phyloP scores from a whole-genome alignment of 116 monocot genomes.

The Cymodocea nodosa region DNA sequence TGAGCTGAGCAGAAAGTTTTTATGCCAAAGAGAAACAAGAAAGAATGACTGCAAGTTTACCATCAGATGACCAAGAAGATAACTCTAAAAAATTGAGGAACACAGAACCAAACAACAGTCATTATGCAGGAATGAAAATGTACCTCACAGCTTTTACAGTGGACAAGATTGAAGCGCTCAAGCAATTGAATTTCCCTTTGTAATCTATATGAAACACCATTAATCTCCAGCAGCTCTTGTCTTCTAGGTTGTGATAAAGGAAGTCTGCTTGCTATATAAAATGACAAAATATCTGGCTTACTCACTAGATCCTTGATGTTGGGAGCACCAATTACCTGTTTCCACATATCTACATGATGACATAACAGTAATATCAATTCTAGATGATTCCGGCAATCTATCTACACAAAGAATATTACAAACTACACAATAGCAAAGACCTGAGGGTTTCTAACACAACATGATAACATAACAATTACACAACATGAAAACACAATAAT shows the following conservation, averaged over 20 bases:
- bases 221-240: conserved; percentile 82
- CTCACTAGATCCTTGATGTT: conserved; percentile 51
- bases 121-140: background rate
- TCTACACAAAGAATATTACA: too few relatives aligned
- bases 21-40: background rate
- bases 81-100: background rate
- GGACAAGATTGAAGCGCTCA: conserved; percentile 56
- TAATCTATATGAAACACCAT: conserved; percentile 84
- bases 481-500: too few relatives aligned
- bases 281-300: conserved; percentile 78
- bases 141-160: conserved; percentile 74
- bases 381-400: too few relatives aligned
- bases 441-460: too few relatives aligned
- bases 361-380: background rate
- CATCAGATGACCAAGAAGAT: background rate
- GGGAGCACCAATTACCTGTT: conserved; percentile 54
- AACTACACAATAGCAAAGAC: too few relatives aligned
- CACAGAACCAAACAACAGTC: background rate
- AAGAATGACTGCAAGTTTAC: too few relatives aligned
- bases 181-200: conserved; percentile 83
- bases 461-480: too few relatives aligned
- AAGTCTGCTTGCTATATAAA: conserved; percentile 84
- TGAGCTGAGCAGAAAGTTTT: background rate
- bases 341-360: conserved; percentile 67
- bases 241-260: conserved; percentile 79